A percentile compares a stretch with the other conserved stretches of the same genome.
These are phyloP conservation scores for Candida rishiriensis DNA, from an alignment of 805 yeast genomes.

Conservation along the genomic window DNA sequence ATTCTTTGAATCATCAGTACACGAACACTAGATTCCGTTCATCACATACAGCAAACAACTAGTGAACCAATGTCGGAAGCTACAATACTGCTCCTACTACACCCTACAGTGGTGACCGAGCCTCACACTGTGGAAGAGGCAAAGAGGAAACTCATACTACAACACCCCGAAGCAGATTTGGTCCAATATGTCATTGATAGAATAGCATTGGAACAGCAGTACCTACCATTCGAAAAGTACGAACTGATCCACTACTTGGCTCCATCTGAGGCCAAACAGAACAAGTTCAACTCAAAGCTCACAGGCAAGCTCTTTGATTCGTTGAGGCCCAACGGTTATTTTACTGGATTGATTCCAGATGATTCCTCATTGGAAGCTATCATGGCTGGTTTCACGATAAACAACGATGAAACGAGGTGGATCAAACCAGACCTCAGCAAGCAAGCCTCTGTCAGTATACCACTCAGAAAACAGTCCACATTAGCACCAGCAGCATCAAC, in stretches of 20 bases:
- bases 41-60: no score
- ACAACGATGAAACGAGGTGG: slow-evolving; percentile 44
- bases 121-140: slow-evolving; percentile 40
- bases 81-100: slow-evolving; percentile 45
- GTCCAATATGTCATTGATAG: slow-evolving; percentile 57
- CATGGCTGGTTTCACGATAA: slow-evolving; percentile 57
- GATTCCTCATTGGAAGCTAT: slow-evolving; percentile 57
- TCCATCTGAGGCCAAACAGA: slow-evolving; percentile 42
- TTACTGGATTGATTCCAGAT: slow-evolving; percentile 50
- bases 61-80: slow-evolving; percentile 2
- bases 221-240: slow-evolving; percentile 33
- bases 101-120: slow-evolving; percentile 62
- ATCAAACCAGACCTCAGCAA: slow-evolving; percentile 38
- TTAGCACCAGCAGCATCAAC: not conserved
- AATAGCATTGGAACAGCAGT: slow-evolving; percentile 45
- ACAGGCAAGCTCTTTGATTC: slow-evolving; percentile 36
- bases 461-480: slow-evolving; percentile 16
- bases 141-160: slow-evolving; percentile 30
- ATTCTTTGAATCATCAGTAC: no score
- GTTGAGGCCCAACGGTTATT: slow-evolving; percentile 40
- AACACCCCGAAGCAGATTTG: slow-evolving; percentile 28
- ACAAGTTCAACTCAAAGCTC: slow-evolving; percentile 44
- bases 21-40: no score
- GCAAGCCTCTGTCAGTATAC: slow-evolving; percentile 15
- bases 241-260: slow-evolving; percentile 50